Percentiles rank a stretch among this genome's conserved stretches.
Conservation (phyloP, 169 alveolate species). For the Babesia ovis region DNA sequence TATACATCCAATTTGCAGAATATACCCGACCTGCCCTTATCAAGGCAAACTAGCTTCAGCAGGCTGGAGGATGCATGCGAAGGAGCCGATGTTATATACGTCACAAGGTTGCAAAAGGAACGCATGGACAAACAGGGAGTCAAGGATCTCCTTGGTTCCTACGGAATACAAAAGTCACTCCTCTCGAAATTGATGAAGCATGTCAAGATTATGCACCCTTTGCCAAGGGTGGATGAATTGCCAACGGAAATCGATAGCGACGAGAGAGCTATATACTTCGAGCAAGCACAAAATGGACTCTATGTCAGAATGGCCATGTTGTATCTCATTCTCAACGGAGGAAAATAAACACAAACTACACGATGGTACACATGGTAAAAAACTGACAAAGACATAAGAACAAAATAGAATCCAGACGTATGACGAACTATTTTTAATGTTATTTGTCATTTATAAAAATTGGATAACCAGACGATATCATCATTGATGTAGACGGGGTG, state of each 20-base stretch:
- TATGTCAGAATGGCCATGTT: constrained; percentile 85
- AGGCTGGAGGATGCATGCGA: constrained; percentile 50
- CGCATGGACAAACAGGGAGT: constrained; percentile 67
- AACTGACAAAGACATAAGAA: too few relatives aligned
- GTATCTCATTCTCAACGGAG: constrained; percentile 63
- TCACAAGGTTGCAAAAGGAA: constrained; percentile 82
- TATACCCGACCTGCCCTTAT: constrained; percentile 64
- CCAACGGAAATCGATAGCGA: constrained; percentile 73
- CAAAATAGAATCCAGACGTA: too few relatives aligned
- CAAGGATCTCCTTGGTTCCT: constrained; percentile 58
- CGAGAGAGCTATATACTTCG: constrained; percentile 74
- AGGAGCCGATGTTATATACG: constrained; percentile 75
- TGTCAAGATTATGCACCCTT: constrained; percentile 77
- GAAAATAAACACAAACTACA: neutral
- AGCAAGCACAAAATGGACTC: constrained; percentile 84
- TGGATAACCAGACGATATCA: too few relatives aligned
- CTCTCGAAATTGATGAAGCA: constrained; percentile 66
- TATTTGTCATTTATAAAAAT: too few relatives aligned
- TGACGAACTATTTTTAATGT: too few relatives aligned
- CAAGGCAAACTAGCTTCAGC: constrained; percentile 70
- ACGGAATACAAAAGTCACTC: constrained; percentile 52
- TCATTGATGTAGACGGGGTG: too few relatives aligned
- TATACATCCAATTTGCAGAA: constrained; percentile 9
- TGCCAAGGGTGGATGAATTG: constrained; percentile 83
- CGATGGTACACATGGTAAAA: too few relatives aligned